These are phyloP conservation scores for Exobasidium cylindrosporum DNA, from an alignment of 1,284 basidiomycete genomes.

Conservation along the genomic window DNA sequence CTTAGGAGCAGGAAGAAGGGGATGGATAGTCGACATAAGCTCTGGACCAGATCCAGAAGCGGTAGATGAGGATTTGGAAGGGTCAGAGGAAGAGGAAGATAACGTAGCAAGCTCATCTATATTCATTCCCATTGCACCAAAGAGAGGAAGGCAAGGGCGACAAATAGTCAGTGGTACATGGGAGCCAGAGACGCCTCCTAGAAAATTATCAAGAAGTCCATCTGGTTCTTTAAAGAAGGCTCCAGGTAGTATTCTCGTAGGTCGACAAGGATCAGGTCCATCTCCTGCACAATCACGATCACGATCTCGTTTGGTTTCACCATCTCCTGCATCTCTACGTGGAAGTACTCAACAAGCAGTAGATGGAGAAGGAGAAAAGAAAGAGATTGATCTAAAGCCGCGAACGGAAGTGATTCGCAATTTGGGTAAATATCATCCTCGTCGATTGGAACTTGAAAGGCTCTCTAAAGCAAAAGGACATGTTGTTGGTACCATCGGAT, in stretches of 20 bases:
- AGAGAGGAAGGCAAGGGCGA: not conserved
- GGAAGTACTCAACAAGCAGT: not conserved
- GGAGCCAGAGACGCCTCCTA: constrained; percentile 20
- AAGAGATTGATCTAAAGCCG: constrained; percentile 8
- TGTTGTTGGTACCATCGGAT: constrained; percentile 83
- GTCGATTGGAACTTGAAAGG: constrained; percentile 67
- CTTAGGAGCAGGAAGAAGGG: constrained; percentile 83
- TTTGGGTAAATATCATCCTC: constrained; percentile 65
- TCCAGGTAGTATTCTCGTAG: not conserved
- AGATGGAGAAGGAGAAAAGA: not conserved
- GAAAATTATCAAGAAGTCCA: constrained; percentile 2
- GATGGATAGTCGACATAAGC: constrained; percentile 90
- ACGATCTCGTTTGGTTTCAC: not conserved
- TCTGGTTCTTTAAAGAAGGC: not conserved
- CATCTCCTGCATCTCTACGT: not conserved
- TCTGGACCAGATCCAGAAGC: constrained; percentile 68
- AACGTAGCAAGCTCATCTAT: not conserved
- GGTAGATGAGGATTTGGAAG: constrained; percentile 29
- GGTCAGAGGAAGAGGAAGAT: constrained; percentile 7
- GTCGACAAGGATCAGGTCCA: not conserved
- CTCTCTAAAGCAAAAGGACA: constrained; percentile 81
- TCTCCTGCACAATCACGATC: constrained; percentile 3
- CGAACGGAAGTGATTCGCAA: constrained; percentile 60
- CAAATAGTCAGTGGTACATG: not conserved
- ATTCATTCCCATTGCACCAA: constrained; percentile 3